Conservation (phyloP, 495 filamentous ascomycete genomes). For the Parathielavia hyrcaniae region DNA sequence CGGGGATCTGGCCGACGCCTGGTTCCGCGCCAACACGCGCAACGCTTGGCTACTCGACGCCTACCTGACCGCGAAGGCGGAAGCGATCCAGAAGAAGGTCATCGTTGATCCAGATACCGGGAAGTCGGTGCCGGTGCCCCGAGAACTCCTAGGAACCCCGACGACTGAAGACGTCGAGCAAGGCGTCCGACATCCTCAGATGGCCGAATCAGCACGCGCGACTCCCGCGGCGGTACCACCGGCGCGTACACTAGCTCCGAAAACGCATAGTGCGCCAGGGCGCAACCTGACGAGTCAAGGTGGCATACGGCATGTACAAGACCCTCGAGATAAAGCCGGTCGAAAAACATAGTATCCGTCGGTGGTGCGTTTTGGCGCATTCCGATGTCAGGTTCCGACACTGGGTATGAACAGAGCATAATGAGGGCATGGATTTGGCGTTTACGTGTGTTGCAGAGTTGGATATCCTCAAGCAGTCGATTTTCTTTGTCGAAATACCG, state of each 20-base stretch:
- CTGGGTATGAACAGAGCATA: not conserved
- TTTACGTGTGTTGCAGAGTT: not conserved
- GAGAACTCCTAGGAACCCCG: not conserved
- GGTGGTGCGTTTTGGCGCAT: not conserved
- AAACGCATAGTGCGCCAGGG: slow-evolving; percentile 1
- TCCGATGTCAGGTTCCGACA: not conserved
- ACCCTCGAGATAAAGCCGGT: slow-evolving; percentile 10
- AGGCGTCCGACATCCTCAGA: not conserved
- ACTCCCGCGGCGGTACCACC: not conserved
- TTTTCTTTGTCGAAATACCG: not conserved
- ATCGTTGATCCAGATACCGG: slow-evolving; percentile 29
- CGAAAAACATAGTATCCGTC: not conserved
- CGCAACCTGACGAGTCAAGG: slow-evolving; percentile 11
- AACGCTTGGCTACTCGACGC: slow-evolving; percentile 72
- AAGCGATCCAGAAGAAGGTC: slow-evolving; percentile 37
- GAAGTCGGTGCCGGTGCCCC: not conserved
- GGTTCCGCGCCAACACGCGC: slow-evolving; percentile 61
- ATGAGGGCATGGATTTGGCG: not conserved
- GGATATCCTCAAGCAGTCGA: not conserved
- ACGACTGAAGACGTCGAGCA: slow-evolving; percentile 13
- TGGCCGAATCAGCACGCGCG: not conserved
- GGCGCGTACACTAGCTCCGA: slow-evolving; percentile 1
- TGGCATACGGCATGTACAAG: not conserved
- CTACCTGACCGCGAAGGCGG: slow-evolving; percentile 55
- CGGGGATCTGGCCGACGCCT: slow-evolving; percentile 70